These are phyloP conservation scores for Ophiocordyceps sinensis DNA, from an alignment of 2,329 filamentous ascomycete genomes.

Conservation along the genomic window DNA sequence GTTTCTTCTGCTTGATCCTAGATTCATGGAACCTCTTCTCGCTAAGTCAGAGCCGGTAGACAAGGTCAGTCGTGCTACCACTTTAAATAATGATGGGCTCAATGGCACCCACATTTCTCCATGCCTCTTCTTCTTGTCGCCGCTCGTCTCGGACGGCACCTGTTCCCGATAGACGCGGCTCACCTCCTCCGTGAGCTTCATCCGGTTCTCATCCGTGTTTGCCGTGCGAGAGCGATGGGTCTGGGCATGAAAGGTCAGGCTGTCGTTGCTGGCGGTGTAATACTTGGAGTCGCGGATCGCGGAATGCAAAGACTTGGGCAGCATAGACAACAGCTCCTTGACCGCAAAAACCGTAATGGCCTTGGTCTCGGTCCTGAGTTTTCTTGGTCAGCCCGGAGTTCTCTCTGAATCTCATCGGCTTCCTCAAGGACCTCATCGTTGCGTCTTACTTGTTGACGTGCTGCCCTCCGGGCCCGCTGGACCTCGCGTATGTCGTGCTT, in stretches of 20 bases:
- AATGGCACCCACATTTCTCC: conserved; percentile 25
- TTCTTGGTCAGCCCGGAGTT: conserved; percentile 16
- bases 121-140: conserved; percentile 33
- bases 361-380: conserved; percentile 42
- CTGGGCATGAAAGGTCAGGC: conserved; percentile 40
- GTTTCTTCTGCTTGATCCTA: conserved; percentile 33
- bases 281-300: conserved; percentile 37
- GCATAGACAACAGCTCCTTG: conserved; percentile 25
- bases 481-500: conserved; percentile 39
- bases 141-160: conserved; percentile 31
- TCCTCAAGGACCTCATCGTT: neutral
- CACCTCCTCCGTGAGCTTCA: conserved; percentile 34
- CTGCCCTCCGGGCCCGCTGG: conserved; percentile 45
- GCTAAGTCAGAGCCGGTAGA: conserved; percentile 13
- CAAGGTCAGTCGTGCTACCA: no score
- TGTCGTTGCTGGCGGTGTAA: conserved; percentile 35
- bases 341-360: conserved; percentile 39
- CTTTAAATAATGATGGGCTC: no score
- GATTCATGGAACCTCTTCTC: conserved; percentile 29
- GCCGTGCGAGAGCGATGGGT: conserved; percentile 34
- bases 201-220: conserved; percentile 38
- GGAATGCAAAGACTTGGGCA: conserved; percentile 33
- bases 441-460: conserved; percentile 44
- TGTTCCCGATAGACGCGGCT: conserved; percentile 29
- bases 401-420: neutral